These are phyloP conservation scores for Tetrahymena borealis DNA, from an alignment of 73 alveolate genomes.

Conservation along the genomic window DNA sequence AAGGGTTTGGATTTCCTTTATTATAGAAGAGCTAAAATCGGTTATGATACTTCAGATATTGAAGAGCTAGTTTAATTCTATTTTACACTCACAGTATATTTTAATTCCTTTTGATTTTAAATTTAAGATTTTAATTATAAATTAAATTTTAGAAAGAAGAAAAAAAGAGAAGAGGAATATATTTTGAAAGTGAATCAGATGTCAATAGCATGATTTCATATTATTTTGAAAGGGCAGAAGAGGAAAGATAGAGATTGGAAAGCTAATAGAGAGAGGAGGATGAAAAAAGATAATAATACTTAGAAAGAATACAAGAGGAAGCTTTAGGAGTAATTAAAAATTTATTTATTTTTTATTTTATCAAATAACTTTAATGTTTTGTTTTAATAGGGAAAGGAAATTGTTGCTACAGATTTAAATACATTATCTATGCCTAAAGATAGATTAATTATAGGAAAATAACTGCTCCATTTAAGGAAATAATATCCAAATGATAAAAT, in stretches of 20 bases:
- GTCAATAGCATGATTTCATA: not conserved
- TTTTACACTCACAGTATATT: not conserved
- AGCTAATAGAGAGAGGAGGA: not conserved
- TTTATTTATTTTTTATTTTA: too few relatives aligned
- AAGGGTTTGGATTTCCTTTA: not conserved
- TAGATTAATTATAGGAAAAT: conserved; percentile 74
- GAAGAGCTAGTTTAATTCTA: not conserved
- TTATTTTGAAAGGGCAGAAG: conserved; percentile 34
- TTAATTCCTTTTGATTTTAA: too few relatives aligned
- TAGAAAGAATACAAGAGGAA: conserved; percentile 9
- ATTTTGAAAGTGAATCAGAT: not conserved
- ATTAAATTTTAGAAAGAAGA: not conserved
- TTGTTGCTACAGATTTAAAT: conserved; percentile 37
- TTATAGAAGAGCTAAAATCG: not conserved
- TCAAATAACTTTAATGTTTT: not conserved
- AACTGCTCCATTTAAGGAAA: conserved; percentile 61
- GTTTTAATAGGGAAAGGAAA: conserved; percentile 2
- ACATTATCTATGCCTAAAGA: conserved; percentile 87
- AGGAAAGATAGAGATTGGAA: not conserved
- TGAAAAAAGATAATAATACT: conserved; percentile 4
- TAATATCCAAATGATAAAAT: conserved; percentile 88
- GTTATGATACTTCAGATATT: not conserved
- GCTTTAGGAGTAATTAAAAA: conserved; percentile 2
- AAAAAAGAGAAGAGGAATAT: not conserved
- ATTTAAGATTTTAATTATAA: too few relatives aligned